Base-by-base conservation (phyloP, 2,329 filamentous ascomycete species). In the Xylariales sp. region DNA sequence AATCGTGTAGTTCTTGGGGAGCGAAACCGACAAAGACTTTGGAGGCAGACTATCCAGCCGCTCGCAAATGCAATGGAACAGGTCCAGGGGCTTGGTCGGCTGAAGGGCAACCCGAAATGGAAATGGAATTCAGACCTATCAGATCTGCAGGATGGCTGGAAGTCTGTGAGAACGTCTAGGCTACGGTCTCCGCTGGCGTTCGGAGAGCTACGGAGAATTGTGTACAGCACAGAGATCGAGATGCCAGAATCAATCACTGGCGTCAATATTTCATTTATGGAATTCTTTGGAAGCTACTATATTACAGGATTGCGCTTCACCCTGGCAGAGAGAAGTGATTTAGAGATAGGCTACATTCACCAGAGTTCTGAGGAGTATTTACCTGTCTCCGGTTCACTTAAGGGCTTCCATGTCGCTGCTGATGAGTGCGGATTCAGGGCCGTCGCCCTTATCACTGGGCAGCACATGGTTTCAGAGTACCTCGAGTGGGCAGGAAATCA, bases 291-390 rank as follows among this genome's bases (percentile, higher is more conserved):
- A 3, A 28, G 10, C 7, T 40, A 32, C 29, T 51, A 48, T 29
- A 38, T 54, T 25, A 48, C 50, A 13, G 51, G 52, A 6, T 25
- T 54, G 17, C 38, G 43, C 5, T 51, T 54, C 20, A 39, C 42
- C 11, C 48, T 46, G 13, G 33, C 42, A 8, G 29, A 37, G 1
- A 29, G 21, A 11, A 19, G 38, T 18, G 46, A 50, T 12, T 41
- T 53, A 23, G 47, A 51, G 28, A 38, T 53, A 11, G 50, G 51
- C 15, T 54, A 52, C 24, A 45, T 45, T 13, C 33, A 38, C 2
- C 37, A 30, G 7, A 40, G 29, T 17, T 40, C 27, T 5, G 49
- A 52, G 24, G 38, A 48, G 18, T 34, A 41, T 6, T 23, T 53
- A 3, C 18, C 36, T 6, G 42, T 51, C 4, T 42, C 43, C n/a